Percentiles rank a stretch among this genome's conserved stretches.
Evolutionary conservation across 1,284 basidiomycete species (phyloP).

Genomic region (Vanrija sp.): DNA sequence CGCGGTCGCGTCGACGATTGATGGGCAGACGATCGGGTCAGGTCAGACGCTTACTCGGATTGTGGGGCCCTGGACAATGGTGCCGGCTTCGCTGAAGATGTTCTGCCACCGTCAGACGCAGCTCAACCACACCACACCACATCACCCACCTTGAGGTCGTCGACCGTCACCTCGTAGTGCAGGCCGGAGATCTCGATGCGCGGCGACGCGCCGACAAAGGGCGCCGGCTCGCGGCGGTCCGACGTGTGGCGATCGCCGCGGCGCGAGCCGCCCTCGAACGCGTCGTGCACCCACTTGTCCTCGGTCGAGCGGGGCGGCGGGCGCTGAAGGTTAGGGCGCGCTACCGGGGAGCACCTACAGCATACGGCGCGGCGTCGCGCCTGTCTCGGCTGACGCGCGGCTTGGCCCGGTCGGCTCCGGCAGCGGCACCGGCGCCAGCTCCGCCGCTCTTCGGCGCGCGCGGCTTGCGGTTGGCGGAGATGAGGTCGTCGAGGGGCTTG

Average conservation of each 20-base stretch:
- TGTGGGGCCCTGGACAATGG: conserved; percentile 81
- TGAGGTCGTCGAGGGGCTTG: conserved; percentile 45
- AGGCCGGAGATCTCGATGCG: conserved; percentile 79
- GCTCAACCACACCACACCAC: neutral
- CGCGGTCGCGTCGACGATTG: neutral
- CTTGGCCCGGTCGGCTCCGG: conserved; percentile 15
- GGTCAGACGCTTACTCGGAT: conserved; percentile 69
- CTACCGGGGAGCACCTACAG: conserved; percentile 22
- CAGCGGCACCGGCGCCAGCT: conserved; percentile 1
- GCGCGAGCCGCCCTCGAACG: conserved; percentile 24
- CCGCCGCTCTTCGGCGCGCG: neutral
- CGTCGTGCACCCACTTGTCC: conserved; percentile 49
- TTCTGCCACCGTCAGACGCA: conserved; percentile 52
- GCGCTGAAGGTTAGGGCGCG: conserved; percentile 27
- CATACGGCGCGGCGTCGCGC: conserved; percentile 32
- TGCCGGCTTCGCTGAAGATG: conserved; percentile 90
- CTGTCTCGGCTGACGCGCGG: conserved; percentile 18
- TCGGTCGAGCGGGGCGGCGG: conserved; percentile 46
- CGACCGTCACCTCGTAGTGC: conserved; percentile 87
- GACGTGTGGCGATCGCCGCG: neutral
- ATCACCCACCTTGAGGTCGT: conserved; percentile 74
- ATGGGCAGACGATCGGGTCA: neutral
- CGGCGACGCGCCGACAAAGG: conserved; percentile 52
- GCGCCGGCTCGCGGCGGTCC: neutral
- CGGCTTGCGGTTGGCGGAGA: conserved; percentile 33